These are phyloP conservation scores for Rubroboletus satanas DNA, from an alignment of 768 basidiomycete species.

Conservation along the genomic window DNA sequence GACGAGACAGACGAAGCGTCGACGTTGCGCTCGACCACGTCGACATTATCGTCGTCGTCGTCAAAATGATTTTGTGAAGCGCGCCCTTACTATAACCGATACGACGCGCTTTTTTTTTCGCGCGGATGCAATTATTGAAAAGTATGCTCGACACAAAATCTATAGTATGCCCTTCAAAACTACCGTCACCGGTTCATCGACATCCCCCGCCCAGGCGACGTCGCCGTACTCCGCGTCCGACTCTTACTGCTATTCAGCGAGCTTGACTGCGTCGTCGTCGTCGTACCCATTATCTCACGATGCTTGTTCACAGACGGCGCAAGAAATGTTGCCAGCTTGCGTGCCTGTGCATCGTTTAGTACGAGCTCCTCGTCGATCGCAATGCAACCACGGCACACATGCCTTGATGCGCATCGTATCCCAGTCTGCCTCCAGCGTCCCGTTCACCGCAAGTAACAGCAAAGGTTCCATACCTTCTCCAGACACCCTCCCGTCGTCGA, in stretches of 20 bases:
- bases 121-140: slow-evolving; percentile 13
- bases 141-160: neutral
- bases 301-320: slow-evolving; percentile 38
- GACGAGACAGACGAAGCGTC: slow-evolving; percentile 15
- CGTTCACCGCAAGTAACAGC: slow-evolving; percentile 68
- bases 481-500: slow-evolving; percentile 39
- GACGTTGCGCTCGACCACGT: slow-evolving; percentile 16
- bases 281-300: slow-evolving; percentile 25
- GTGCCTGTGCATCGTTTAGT: slow-evolving; percentile 22
- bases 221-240: slow-evolving; percentile 27
- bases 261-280: neutral
- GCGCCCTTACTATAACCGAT: neutral
- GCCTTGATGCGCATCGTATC: slow-evolving; percentile 63
- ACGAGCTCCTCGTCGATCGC: neutral
- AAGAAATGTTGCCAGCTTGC: slow-evolving; percentile 30
- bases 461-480: slow-evolving; percentile 40
- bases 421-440: slow-evolving; percentile 61
- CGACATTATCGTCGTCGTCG: slow-evolving; percentile 20
- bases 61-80: neutral
- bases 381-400: slow-evolving; percentile 10
- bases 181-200: slow-evolving; percentile 3
- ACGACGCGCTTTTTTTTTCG: slow-evolving; percentile 18
- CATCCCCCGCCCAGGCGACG: slow-evolving; percentile 25
- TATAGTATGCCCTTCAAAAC: neutral
- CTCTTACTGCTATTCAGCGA: slow-evolving; percentile 19